Evolutionary conservation across 495 filamentous ascomycete species (phyloP), one percentile per base, ranked within the genome.

Genomic region (Penicillium arizonense): DNA sequence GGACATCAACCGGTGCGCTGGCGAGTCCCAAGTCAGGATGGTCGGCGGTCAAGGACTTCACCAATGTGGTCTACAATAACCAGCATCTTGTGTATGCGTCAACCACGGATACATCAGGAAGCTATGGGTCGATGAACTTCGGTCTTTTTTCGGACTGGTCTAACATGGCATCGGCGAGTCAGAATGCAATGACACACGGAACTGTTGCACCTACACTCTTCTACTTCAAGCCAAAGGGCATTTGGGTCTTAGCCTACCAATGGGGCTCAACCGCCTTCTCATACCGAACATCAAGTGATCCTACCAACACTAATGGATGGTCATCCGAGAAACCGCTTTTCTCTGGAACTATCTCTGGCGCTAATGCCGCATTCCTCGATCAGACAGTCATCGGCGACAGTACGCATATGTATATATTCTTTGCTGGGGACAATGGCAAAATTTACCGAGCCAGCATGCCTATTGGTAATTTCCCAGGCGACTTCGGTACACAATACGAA

Each of bases 361-460:
- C 75, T 7, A 60, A 62, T 58, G 77, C 73, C 3, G 77, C 77
- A 4, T 51, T 64, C 6, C 81, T 86, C 61, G 83, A 85, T 59
- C 81, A 81, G 65, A 77, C 81, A 0, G 48, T 87, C 50, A 84
- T 87, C 54, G 79, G 75, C 46, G 83, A 85, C 65, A 61, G 58
- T 53, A 68, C 61, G 1, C 73, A 75, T 56, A 83, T 84, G 77
- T 84, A 83, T 52, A 72, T 85, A 0, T 87, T 85, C 76, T 87
- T 84, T 44, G 72, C 77, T 3, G 83, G 81, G 10, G 83, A 87
- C 56, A 82, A 87, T 53, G 83, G 82, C 67, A 77, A 76, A 35
- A 80, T 87, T 62, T 87, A 85, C 67, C 74, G 81, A 5, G 56
- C 81, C 7, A 75, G 69, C 45, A 86, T 83, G 79, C 69, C 82